Evolutionary conservation across 306 rosid species (phyloP).

Genomic region (Quercus engelmannii): DNA sequence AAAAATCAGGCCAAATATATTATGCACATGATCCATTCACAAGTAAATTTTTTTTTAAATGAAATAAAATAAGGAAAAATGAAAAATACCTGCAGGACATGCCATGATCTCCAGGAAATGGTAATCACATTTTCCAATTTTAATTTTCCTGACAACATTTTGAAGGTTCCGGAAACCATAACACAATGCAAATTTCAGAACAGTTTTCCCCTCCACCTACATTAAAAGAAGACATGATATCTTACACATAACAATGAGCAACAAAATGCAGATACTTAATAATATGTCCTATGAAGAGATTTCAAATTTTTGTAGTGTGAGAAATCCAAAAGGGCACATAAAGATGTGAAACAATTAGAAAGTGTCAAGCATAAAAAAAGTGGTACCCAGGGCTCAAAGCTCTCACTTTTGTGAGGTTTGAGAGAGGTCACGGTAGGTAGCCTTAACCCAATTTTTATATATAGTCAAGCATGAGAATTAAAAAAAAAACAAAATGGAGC

Average conservation of each 20-base stretch:
- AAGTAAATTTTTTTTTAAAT: background rate
- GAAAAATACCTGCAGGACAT: constrained; percentile 79
- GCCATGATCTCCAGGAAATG: constrained; percentile 96
- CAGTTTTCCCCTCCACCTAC: constrained; percentile 78
- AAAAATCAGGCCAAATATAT: background rate
- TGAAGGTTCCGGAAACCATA: constrained; percentile 92
- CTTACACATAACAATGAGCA: constrained; percentile 1
- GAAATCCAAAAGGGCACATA: background rate
- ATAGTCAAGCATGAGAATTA: no score
- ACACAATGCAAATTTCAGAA: constrained; percentile 76
- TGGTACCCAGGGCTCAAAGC: no score
- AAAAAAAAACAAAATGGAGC: background rate
- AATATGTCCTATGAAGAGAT: background rate
- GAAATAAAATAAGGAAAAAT: background rate
- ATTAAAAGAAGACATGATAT: constrained; percentile 15
- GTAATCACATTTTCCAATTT: constrained; percentile 75
- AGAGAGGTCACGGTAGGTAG: no score
- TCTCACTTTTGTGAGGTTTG: no score
- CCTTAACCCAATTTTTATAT: no score
- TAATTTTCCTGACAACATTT: constrained; percentile 75
- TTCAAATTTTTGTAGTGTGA: background rate
- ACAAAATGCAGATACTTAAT: background rate
- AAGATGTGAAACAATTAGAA: background rate
- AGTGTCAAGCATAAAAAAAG: background rate
- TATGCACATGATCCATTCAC: background rate